These are phyloP conservation scores for Hevea brasiliensis DNA, from an alignment of 345 rosid genomes.

Conservation along the genomic window DNA sequence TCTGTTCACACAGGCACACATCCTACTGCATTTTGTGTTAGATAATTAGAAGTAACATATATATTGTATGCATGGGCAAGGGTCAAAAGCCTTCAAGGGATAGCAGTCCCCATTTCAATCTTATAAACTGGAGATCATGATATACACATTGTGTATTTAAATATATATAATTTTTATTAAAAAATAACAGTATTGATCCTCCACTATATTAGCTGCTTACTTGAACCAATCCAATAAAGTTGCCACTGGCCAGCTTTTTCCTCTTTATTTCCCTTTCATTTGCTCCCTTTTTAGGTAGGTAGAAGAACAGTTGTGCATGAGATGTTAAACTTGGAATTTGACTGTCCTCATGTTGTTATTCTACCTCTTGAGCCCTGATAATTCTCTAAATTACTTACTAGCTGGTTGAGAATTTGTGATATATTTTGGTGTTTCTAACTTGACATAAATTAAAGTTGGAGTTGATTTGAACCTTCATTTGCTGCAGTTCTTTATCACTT, in stretches of 20 bases:
- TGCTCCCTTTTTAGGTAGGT: not conserved
- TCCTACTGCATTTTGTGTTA: not conserved
- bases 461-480: not conserved
- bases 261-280: not conserved
- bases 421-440: constrained; percentile 4
- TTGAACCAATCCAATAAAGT: not conserved
- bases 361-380: not conserved
- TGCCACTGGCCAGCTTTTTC: not conserved
- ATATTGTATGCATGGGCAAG: not conserved
- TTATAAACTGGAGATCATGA: not conserved
- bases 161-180: not conserved
- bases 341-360: not conserved
- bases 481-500: constrained; percentile 89
- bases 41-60: not conserved
- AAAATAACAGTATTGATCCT: not conserved
- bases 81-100: not conserved
- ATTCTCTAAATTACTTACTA: not conserved
- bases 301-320: not conserved
- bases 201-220: not conserved
- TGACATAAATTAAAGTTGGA: not conserved
- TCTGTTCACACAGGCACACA: not conserved
- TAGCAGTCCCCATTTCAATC: not conserved
- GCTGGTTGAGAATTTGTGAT: not conserved
- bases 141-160: not conserved
- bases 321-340: too few species aligned